Conservation (phyloP, 192 early-diverging fungal species). For the Rhizoclosmatium sp. region DNA sequence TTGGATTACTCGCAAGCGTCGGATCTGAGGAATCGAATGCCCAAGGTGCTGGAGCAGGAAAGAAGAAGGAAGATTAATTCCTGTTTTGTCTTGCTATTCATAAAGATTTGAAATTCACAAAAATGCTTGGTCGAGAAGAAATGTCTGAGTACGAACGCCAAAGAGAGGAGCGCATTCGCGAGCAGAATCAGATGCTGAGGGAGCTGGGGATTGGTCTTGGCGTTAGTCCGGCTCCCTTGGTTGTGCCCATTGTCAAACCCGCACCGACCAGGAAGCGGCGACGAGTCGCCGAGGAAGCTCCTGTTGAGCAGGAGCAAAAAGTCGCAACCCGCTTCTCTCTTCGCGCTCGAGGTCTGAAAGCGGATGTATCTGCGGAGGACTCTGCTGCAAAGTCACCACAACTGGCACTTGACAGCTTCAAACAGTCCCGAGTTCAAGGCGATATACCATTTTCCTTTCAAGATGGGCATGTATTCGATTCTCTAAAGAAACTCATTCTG, state of each 20-base stretch:
- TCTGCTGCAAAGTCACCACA: not conserved
- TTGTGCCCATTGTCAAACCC: not conserved
- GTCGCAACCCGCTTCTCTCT: slow-evolving; percentile 4
- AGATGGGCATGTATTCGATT: not conserved
- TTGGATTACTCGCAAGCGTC: slow-evolving; percentile 26
- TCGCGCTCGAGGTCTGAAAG: not conserved
- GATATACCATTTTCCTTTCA: not conserved
- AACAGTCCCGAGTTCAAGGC: not conserved
- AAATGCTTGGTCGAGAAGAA: slow-evolving; percentile 12
- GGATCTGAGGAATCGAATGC: slow-evolving; percentile 14
- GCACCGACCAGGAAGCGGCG: not conserved
- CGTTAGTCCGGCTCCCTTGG: not conserved
- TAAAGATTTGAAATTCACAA: not conserved
- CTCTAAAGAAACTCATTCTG: not conserved
- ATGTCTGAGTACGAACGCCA: slow-evolving; percentile 9
- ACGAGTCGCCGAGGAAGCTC: not conserved
- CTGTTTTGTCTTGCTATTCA: no score
- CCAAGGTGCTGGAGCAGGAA: slow-evolving; percentile 9
- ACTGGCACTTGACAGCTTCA: not conserved
- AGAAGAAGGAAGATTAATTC: slow-evolving; percentile 22
- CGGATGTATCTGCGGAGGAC: not conserved
- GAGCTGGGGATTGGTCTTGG: not conserved
- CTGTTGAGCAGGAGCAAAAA: not conserved
- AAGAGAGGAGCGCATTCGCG: not conserved
- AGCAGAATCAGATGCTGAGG: slow-evolving; percentile 10